Percentiles rank a stretch among this genome's conserved stretches.
Conservation (phyloP, 2,329 filamentous ascomycete species). For the Cordyceps cateniannulata region DNA sequence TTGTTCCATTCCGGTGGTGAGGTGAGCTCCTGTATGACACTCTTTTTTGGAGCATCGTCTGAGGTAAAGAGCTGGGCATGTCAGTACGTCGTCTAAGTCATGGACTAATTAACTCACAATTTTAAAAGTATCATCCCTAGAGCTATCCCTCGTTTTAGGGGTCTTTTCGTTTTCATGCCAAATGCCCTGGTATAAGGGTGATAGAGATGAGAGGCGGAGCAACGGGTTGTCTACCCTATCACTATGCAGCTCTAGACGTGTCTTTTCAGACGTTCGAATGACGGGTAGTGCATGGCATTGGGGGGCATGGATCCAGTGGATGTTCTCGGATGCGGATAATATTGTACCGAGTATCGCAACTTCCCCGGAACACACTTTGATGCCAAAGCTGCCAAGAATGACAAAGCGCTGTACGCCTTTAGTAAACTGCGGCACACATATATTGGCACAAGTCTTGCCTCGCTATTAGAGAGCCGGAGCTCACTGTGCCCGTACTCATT, state of each 20-base stretch:
- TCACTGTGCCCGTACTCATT: constrained; percentile 33
- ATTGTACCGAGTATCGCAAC: constrained; percentile 60
- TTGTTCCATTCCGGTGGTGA: constrained; percentile 57
- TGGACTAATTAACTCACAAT: constrained; percentile 35
- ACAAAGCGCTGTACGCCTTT: constrained; percentile 49
- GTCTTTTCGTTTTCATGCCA: constrained; percentile 47
- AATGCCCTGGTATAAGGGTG: constrained; percentile 59
- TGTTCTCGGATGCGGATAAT: constrained; percentile 40
- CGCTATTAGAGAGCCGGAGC: constrained; percentile 40
- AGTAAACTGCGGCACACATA: too few species aligned
- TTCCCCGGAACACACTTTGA: constrained; percentile 55
- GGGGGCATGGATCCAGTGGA: constrained; percentile 57
- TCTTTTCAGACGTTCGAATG: constrained; percentile 47
- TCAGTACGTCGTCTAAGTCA: constrained; percentile 19
- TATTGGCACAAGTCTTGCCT: constrained; percentile 31
- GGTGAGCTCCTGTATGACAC: constrained; percentile 46
- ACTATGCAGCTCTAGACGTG: constrained; percentile 49
- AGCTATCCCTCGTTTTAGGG: constrained; percentile 15
- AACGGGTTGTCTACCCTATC: constrained; percentile 44
- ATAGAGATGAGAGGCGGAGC: constrained; percentile 50
- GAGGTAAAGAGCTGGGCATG: constrained; percentile 44
- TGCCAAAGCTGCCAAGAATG: constrained; percentile 61
- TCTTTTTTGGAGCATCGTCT: constrained; percentile 43
- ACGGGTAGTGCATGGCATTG: constrained; percentile 65
- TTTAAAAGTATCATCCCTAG: constrained; percentile 35